Evolutionary conservation across 2,329 filamentous ascomycete species (phyloP).

Genomic region (Diaporthe sp.): DNA sequence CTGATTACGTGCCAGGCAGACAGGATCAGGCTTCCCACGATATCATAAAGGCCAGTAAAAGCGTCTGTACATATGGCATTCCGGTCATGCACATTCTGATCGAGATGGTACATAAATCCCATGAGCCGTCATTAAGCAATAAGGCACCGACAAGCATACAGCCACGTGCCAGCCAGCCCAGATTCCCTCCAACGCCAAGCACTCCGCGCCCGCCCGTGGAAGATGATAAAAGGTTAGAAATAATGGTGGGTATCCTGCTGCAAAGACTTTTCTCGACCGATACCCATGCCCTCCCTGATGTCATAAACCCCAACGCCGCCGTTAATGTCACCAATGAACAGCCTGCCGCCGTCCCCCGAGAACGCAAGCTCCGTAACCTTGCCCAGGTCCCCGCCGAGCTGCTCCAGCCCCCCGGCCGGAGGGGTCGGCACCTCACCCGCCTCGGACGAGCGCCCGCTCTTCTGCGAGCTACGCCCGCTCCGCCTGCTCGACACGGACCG

Average conservation of each 20-base stretch:
- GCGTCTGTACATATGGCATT: background rate
- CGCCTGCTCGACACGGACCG: constrained; percentile 7
- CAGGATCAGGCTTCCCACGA: too few relatives aligned
- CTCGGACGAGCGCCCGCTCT: constrained; percentile 27
- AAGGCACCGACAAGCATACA: background rate
- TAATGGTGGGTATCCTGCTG: constrained; percentile 27
- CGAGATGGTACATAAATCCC: background rate
- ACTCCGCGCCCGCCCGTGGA: constrained; percentile 34
- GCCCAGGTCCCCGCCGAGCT: constrained; percentile 43
- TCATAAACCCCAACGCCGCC: constrained; percentile 51
- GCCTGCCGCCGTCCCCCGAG: constrained; percentile 48
- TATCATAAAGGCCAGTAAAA: too few relatives aligned
- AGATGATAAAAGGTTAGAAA: background rate
- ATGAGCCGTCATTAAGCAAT: constrained; percentile 6
- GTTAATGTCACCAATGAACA: constrained; percentile 48
- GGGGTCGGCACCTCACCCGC: background rate
- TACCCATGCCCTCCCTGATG: constrained; percentile 41
- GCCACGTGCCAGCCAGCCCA: background rate
- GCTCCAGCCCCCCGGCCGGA: constrained; percentile 25
- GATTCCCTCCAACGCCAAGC: constrained; percentile 47
- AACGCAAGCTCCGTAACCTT: constrained; percentile 51
- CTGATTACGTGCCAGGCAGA: background rate
- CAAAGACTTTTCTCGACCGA: constrained; percentile 22
- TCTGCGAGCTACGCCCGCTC: constrained; percentile 17
- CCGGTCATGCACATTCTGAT: background rate